A percentile compares a stretch with the other conserved stretches of the same genome.
These are phyloP conservation scores for Multifurca ochricompacta DNA, from an alignment of 768 basidiomycete genomes.

Conservation along the genomic window DNA sequence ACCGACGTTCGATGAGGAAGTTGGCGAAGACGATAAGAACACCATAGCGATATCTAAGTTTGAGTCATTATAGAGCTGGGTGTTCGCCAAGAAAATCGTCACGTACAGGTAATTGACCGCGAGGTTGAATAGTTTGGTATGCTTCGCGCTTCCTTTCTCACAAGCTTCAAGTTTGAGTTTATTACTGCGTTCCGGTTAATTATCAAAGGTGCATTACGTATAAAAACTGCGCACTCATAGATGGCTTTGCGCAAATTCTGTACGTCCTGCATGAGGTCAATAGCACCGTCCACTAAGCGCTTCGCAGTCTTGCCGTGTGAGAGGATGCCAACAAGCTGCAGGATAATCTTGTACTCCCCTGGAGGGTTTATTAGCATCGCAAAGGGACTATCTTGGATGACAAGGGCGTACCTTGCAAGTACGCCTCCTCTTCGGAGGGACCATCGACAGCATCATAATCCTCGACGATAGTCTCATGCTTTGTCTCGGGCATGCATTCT, in stretches of 20 bases:
- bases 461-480: constrained; percentile 32
- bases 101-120: constrained; percentile 83
- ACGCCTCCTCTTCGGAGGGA: constrained; percentile 81
- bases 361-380: neutral
- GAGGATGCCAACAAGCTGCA: constrained; percentile 88
- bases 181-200: constrained; percentile 46
- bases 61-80: constrained; percentile 1
- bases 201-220: too few species aligned
- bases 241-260: constrained; percentile 95
- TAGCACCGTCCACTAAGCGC: constrained; percentile 75
- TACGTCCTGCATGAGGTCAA: constrained; percentile 92
- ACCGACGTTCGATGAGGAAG: constrained; percentile 71
- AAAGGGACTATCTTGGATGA: neutral
- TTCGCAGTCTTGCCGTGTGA: constrained; percentile 92
- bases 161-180: constrained; percentile 84
- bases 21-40: constrained; percentile 92
- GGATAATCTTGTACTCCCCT: constrained; percentile 97
- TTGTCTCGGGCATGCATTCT: constrained; percentile 30
- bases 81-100: constrained; percentile 7
- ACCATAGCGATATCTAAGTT: constrained; percentile 72
- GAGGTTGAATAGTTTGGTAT: constrained; percentile 62
- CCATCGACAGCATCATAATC: constrained; percentile 71
- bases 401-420: constrained; percentile 59
- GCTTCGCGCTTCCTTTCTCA: constrained; percentile 70
- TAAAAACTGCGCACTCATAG: constrained; percentile 63